Evolutionary conservation across 2,329 filamentous ascomycete species (phyloP).

Genomic region (Herpotrichia juniperi): DNA sequence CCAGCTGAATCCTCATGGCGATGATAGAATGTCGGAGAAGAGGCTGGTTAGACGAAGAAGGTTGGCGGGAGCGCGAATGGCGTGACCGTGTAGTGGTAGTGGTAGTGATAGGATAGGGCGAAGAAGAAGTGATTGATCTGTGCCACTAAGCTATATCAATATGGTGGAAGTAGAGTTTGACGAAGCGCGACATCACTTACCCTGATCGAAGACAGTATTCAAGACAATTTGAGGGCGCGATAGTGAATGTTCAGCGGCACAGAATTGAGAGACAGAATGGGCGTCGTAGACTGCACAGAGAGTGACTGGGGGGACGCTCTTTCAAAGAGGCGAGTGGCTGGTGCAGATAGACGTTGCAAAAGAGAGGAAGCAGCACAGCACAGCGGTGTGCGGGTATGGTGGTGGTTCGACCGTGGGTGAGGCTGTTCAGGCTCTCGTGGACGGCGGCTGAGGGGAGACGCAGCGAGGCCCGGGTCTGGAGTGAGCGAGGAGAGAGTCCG

Average conservation of each 20-base stretch:
- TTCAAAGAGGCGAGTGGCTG: conserved; percentile 40
- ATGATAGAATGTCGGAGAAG: conserved; percentile 6
- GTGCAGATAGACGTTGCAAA: conserved; percentile 25
- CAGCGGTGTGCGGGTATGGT: conserved; percentile 41
- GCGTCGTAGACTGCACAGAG: conserved; percentile 20
- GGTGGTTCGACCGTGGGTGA: conserved; percentile 22
- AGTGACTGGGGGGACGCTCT: conserved; percentile 32
- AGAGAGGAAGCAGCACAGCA: conserved; percentile 45
- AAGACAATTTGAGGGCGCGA: conserved; percentile 6
- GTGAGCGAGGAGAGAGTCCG: conserved; percentile 28
- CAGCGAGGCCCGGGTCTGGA: too few species aligned
- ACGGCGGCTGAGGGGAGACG: conserved; percentile 29
- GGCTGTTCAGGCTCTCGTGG: conserved; percentile 37
- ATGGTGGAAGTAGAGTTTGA: not conserved
- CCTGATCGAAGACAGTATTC: conserved; percentile 18
- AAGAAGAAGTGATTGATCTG: conserved; percentile 1
- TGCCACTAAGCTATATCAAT: not conserved
- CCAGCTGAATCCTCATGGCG: conserved; percentile 38
- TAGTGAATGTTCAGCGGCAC: conserved; percentile 6
- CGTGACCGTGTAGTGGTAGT: not conserved
- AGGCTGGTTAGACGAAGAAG: not conserved
- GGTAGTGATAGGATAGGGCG: conserved; percentile 4
- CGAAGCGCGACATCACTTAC: not conserved
- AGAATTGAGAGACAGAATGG: conserved; percentile 18
- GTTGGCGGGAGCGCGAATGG: not conserved